These are phyloP conservation scores for Alectoria sarmentosa DNA, from an alignment of 495 filamentous ascomycete genomes.

Conservation along the genomic window DNA sequence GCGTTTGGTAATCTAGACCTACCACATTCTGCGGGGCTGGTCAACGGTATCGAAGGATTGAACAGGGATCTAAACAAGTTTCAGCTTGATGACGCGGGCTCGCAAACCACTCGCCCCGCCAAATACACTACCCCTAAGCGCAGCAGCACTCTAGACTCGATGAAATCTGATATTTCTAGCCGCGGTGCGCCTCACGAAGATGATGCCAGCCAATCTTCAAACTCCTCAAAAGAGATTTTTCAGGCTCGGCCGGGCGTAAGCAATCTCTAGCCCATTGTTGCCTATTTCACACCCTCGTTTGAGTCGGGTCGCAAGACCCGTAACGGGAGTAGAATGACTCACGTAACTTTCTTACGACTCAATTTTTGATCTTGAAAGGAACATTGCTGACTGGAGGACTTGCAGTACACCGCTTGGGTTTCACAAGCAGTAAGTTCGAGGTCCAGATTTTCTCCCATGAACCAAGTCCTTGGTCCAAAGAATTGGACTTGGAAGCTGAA, in stretches of 20 bases:
- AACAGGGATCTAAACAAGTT: conserved; percentile 58
- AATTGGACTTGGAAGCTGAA: not conserved
- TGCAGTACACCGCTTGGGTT: conserved; percentile 96
- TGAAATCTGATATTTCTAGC: conserved; percentile 36
- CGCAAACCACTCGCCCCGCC: conserved; percentile 33
- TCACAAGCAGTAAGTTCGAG: not conserved
- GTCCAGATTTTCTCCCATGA: not conserved
- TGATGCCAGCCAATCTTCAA: conserved; percentile 44
- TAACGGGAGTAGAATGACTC: no score
- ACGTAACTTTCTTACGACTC: no score
- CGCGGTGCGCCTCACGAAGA: conserved; percentile 25
- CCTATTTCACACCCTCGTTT: no score
- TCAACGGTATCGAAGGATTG: conserved; percentile 56
- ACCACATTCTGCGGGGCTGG: conserved; percentile 50
- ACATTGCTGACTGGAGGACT: no score
- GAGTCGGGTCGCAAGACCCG: no score
- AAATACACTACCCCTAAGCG: conserved; percentile 39
- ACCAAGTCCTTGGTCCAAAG: not conserved
- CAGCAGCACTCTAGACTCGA: conserved; percentile 56
- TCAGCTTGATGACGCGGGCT: conserved; percentile 49
- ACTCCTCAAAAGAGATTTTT: conserved; percentile 50
- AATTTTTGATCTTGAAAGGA: no score
- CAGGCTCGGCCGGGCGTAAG: conserved; percentile 76
- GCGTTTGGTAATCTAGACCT: no score
- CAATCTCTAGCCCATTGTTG: no score